Conservation (phyloP, 2,329 filamentous ascomycete genomes). For the Aciculosporium take region DNA sequence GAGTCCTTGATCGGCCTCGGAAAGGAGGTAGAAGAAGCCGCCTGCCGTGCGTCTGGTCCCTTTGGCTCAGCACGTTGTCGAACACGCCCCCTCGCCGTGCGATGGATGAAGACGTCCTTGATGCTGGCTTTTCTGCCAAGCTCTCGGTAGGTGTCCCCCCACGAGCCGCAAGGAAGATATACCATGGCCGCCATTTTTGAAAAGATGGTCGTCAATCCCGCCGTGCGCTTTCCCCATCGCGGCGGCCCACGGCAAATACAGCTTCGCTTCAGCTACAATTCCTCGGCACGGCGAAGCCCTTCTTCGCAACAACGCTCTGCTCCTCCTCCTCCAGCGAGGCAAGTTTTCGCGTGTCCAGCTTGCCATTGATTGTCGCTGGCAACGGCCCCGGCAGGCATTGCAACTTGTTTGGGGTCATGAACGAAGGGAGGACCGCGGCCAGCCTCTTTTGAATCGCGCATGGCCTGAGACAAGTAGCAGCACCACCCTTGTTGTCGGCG, state of each 20-base stretch:
- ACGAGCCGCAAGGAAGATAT: neutral
- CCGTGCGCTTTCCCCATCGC: neutral
- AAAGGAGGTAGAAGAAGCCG: neutral
- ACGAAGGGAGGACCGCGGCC: neutral
- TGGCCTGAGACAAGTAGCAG: neutral
- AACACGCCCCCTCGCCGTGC: neutral
- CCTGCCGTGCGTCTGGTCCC: neutral
- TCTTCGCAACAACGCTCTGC: neutral
- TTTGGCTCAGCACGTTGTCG: neutral
- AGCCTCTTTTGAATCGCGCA: neutral
- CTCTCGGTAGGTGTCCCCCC: neutral
- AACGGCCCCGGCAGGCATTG: neutral
- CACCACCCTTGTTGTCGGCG: neutral
- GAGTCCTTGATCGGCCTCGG: neutral
- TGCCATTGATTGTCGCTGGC: conserved; percentile 5
- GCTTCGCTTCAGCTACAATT: neutral
- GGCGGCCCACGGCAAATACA: neutral
- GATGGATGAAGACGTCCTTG: conserved; percentile 1
- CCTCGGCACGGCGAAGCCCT: neutral
- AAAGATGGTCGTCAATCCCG: conserved; percentile 1
- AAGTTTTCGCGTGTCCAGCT: conserved; percentile 3
- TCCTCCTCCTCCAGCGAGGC: neutral
- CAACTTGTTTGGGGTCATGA: conserved; percentile 2
- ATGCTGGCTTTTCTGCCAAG: neutral
- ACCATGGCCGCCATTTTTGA: neutral